Conservation (phyloP, 805 yeast species). For the Metschnikowia bowlesiae region DNA sequence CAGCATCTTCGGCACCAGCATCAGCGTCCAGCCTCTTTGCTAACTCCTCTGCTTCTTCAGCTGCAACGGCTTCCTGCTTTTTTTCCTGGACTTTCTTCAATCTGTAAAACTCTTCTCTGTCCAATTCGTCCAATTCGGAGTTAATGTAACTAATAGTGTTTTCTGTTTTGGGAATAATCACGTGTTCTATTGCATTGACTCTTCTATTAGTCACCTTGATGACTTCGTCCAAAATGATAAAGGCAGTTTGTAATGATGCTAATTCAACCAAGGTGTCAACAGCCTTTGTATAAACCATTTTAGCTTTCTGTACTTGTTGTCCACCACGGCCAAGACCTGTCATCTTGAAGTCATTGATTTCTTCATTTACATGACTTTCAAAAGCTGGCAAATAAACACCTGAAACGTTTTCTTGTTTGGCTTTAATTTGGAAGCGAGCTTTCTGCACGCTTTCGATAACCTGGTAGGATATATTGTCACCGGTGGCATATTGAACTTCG, state of each 20-base stretch:
- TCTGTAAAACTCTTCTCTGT: slow-evolving; percentile 96
- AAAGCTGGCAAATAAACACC: slow-evolving; percentile 95
- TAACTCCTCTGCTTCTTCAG: slow-evolving; percentile 51
- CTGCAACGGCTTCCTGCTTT: slow-evolving; percentile 77
- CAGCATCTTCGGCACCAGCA: slow-evolving; percentile 15
- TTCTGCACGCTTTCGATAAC: slow-evolving; percentile 90
- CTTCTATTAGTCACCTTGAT: slow-evolving; percentile 97
- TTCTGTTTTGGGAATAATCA: slow-evolving; percentile 95
- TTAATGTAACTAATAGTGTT: slow-evolving; percentile 89
- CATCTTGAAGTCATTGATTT: slow-evolving; percentile 88
- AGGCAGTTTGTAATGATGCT: slow-evolving; percentile 95
- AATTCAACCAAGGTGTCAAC: slow-evolving; percentile 96
- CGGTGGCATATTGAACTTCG: slow-evolving; percentile 96
- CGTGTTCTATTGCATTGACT: slow-evolving; percentile 98
- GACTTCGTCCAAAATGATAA: slow-evolving; percentile 93
- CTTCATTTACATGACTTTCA: slow-evolving; percentile 77
- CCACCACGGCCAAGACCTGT: slow-evolving; percentile 99
- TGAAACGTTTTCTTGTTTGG: slow-evolving; percentile 92
- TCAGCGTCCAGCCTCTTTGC: slow-evolving; percentile 15
- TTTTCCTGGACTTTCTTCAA: slow-evolving; percentile 94
- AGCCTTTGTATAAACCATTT: slow-evolving; percentile 86
- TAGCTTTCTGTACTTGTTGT: slow-evolving; percentile 94
- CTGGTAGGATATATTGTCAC: slow-evolving; percentile 91
- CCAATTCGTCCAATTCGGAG: slow-evolving; percentile 94
- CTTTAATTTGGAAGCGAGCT: slow-evolving; percentile 86